Percentiles rank a stretch among this genome's conserved stretches.
These are phyloP conservation scores for Ogataea dorogensis DNA, from an alignment of 805 yeast genomes.

Conservation along the genomic window DNA sequence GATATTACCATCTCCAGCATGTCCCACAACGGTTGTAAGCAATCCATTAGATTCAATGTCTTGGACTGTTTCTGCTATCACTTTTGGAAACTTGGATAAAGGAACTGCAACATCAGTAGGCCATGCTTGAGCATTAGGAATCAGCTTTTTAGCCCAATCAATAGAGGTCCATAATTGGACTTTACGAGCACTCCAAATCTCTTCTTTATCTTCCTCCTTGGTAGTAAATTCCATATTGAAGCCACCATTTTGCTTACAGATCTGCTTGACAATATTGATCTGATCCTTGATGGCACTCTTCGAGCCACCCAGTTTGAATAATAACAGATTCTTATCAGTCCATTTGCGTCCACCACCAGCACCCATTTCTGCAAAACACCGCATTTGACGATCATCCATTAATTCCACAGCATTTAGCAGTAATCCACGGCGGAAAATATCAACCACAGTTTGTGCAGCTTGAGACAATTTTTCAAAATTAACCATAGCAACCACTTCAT, in stretches of 20 bases:
- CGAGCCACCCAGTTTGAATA: constrained; percentile 63
- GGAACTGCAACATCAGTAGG: constrained; percentile 87
- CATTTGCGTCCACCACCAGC: constrained; percentile 30
- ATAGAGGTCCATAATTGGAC: constrained; percentile 64
- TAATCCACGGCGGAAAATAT: constrained; percentile 57
- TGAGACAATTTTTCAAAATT: constrained; percentile 62
- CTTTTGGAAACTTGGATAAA: constrained; percentile 58
- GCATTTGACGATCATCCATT: constrained; percentile 68
- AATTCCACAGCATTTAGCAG: constrained; percentile 71
- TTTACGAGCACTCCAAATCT: constrained; percentile 73
- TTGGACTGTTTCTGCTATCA: constrained; percentile 58
- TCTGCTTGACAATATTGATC: constrained; percentile 44
- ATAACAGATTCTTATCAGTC: constrained; percentile 36
- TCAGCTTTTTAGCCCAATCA: constrained; percentile 57
- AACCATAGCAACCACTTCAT: constrained; percentile 66
- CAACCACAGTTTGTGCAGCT: constrained; percentile 68
- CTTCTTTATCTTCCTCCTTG: constrained; percentile 57
- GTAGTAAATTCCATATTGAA: constrained; percentile 56
- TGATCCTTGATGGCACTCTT: constrained; percentile 40
- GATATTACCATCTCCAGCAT: constrained; percentile 81
- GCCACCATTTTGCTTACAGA: constrained; percentile 54
- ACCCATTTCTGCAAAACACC: constrained; percentile 55
- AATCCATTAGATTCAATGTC: constrained; percentile 56
- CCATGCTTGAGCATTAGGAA: constrained; percentile 50
- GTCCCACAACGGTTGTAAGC: constrained; percentile 62